Conservation (phyloP, 2,329 filamentous ascomycete genomes). For the Paracorniculantispora psalliotae region DNA sequence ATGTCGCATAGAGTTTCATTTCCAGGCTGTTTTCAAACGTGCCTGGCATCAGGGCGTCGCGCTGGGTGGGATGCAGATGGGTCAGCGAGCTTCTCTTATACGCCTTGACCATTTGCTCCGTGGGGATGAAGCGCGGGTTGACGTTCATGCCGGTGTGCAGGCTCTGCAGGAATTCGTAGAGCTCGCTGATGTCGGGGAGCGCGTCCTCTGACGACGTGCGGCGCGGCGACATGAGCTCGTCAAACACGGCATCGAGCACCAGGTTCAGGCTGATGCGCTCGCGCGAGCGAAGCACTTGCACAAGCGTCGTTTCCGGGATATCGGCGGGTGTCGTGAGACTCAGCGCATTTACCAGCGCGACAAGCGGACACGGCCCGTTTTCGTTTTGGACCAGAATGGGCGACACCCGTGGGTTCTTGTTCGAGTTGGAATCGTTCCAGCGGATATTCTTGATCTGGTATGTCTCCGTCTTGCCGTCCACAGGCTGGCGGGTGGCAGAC, state of each 20-base stretch:
- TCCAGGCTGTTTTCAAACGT: constrained; percentile 83
- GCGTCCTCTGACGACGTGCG: constrained; percentile 57
- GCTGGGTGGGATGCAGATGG: constrained; percentile 46
- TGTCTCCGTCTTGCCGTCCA: constrained; percentile 60
- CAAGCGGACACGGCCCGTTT: constrained; percentile 89
- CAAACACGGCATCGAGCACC: constrained; percentile 83
- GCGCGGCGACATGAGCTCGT: constrained; percentile 80
- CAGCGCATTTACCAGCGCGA: constrained; percentile 89
- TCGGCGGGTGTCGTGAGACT: constrained; percentile 72
- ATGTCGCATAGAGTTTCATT: constrained; percentile 87
- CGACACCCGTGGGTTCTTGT: constrained; percentile 64
- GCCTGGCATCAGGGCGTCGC: constrained; percentile 53
- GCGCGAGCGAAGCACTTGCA: constrained; percentile 70
- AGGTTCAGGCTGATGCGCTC: constrained; percentile 86
- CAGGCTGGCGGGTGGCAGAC: constrained; percentile 37
- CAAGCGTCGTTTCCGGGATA: constrained; percentile 59
- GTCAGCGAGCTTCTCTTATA: constrained; percentile 49
- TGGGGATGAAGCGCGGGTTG: constrained; percentile 79
- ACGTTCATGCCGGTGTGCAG: constrained; percentile 98
- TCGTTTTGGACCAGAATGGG: constrained; percentile 89
- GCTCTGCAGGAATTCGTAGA: constrained; percentile 82
- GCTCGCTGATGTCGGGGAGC: constrained; percentile 79
- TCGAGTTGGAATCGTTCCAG: constrained; percentile 65
- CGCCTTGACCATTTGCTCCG: constrained; percentile 39
- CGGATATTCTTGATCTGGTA: constrained; percentile 90